These are phyloP conservation scores for Chaetomiaceae sp. DNA, from an alignment of 2,329 filamentous ascomycete genomes.

Conservation along the genomic window DNA sequence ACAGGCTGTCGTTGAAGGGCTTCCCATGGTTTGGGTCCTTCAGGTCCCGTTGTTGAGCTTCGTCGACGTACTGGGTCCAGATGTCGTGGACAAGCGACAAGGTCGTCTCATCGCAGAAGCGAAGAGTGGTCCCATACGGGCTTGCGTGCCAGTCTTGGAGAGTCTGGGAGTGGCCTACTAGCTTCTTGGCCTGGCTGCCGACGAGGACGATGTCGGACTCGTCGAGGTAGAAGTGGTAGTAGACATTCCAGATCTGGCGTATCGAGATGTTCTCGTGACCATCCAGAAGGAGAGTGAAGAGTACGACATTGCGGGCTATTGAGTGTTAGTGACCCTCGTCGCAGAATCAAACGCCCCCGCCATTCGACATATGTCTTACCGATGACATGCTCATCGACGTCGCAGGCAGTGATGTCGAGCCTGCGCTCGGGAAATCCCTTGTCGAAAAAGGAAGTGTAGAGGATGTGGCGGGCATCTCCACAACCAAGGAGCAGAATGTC, in stretches of 20 bases:
- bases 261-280: slow-evolving; percentile 25
- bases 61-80: slow-evolving; percentile 36
- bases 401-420: slow-evolving; percentile 55
- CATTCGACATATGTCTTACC: slow-evolving; percentile 37
- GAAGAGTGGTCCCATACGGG: slow-evolving; percentile 41
- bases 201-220: slow-evolving; percentile 35
- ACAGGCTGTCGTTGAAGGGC: background rate
- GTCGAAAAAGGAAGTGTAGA: slow-evolving; percentile 49
- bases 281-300: slow-evolving; percentile 50
- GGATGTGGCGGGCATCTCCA: slow-evolving; percentile 52
- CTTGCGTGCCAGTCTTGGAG: slow-evolving; percentile 42
- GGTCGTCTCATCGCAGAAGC: slow-evolving; percentile 47
- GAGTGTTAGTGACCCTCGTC: slow-evolving; percentile 23
- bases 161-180: slow-evolving; percentile 37
- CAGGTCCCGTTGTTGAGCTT: background rate
- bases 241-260: slow-evolving; percentile 48
- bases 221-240: slow-evolving; percentile 50
- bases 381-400: slow-evolving; percentile 45
- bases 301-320: slow-evolving; percentile 49
- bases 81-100: slow-evolving; percentile 38
- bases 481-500: slow-evolving; percentile 51
- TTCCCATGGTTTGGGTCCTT: background rate
- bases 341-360: too few species aligned
- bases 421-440: slow-evolving; percentile 20
- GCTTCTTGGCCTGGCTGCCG: slow-evolving; percentile 39